These are phyloP conservation scores for Medicago arabica DNA, from an alignment of 306 rosid genomes.

Conservation along the genomic window DNA sequence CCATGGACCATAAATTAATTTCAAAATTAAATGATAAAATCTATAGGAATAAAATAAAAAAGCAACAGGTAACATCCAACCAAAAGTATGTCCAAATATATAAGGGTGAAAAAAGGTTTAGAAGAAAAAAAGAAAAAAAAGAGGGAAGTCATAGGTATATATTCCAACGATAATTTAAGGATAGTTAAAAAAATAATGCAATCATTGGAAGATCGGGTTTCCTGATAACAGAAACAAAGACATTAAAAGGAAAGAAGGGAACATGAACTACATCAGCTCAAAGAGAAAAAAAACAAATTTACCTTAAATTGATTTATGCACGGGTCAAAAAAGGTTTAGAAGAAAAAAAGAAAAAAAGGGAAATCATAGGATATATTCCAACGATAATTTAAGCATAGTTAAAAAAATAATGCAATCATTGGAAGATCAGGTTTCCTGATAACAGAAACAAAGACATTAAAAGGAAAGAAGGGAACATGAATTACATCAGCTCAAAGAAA, in stretches of 20 bases:
- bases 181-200: constrained; percentile 16
- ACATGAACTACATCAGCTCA: constrained; percentile 33
- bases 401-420: constrained; percentile 20
- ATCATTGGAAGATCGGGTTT: constrained; percentile 26
- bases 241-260: neutral
- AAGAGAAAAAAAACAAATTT: constrained; percentile 31
- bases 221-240: constrained; percentile 24
- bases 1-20: constrained; percentile 22
- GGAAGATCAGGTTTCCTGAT: constrained; percentile 31
- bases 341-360: too few species aligned
- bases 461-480: neutral
- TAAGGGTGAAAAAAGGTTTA: neutral
- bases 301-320: constrained; percentile 90
- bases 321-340: too few species aligned
- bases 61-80: constrained; percentile 13
- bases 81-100: constrained; percentile 11
- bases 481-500: constrained; percentile 37
- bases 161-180: constrained; percentile 10
- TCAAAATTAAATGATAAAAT: neutral
- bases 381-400: constrained; percentile 1
- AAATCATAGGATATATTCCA: neutral
- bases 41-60: neutral
- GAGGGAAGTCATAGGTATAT: neutral
- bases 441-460: constrained; percentile 12
- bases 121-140: neutral